Evolutionary conservation across 768 basidiomycete species (phyloP).

Genomic region (Kwoniella dendrophila): DNA sequence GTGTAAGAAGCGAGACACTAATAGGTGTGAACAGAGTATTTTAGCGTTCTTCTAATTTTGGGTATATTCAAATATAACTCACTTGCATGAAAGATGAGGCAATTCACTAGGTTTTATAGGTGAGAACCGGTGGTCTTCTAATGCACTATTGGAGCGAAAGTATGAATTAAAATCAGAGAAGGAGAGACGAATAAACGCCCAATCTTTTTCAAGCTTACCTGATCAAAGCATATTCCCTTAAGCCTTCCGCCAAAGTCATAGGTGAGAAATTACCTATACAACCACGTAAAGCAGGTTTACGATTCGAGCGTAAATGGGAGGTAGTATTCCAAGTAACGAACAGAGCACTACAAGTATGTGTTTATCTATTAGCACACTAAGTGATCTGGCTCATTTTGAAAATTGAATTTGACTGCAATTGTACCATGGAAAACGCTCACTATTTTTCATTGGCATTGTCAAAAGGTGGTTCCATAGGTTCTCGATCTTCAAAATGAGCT

Average conservation of each 20-base stretch:
- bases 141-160: slow-evolving; percentile 62
- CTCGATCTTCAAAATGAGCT: slow-evolving; percentile 58
- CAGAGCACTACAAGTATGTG: slow-evolving; percentile 66
- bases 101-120: slow-evolving; percentile 76
- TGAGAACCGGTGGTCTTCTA: slow-evolving; percentile 82
- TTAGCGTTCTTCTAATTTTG: not conserved
- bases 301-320: slow-evolving; percentile 60
- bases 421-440: slow-evolving; percentile 59
- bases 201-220: slow-evolving; percentile 56
- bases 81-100: slow-evolving; percentile 82
- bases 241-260: slow-evolving; percentile 69
- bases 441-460: slow-evolving; percentile 67
- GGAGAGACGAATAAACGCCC: not conserved
- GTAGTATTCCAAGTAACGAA: slow-evolving; percentile 96
- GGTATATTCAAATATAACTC: slow-evolving; percentile 51
- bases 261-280: slow-evolving; percentile 94
- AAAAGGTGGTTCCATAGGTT: slow-evolving; percentile 67
- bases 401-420: no score
- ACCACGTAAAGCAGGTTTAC: slow-evolving; percentile 67
- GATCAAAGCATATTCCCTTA: slow-evolving; percentile 86
- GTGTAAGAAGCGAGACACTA: slow-evolving; percentile 88
- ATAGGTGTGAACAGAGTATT: not conserved
- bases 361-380: no score
- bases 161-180: not conserved
- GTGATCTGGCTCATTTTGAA: no score